Evolutionary conservation across 2,329 filamentous ascomycete species (phyloP), one percentile per base, ranked within the genome.

Genomic region (Verticillium nubilum): DNA sequence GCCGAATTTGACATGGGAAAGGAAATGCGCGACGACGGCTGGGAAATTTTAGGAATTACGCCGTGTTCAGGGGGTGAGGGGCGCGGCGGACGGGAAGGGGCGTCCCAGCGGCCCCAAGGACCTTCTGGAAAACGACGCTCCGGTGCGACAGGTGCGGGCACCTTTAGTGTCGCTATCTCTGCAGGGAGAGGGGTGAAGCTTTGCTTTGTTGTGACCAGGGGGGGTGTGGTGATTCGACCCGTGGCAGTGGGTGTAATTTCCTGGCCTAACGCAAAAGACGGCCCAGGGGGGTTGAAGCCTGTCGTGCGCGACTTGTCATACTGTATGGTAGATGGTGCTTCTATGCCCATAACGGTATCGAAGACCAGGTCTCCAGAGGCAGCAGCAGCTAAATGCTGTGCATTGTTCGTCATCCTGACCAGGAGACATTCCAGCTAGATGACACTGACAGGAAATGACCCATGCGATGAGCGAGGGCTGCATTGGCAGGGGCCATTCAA

Each of bases 131-230:
- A 47, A 23, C 42, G 42, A 47, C 42, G n/a, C 42, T 47, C 42
- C 42, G 42, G 19, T 25, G 42, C 42, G 42, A 47, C 42, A 23
- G n/a, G 58, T 60, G 60, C 47, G 52, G 47, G 52, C 60, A 42
- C 52, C 28, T 52, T 42, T 31, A 61, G 58, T 63, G 58, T 60
- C 61, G 58, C 61, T 63, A 60, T 60, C 60, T 63, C 54, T 57
- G 61, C 60, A 63, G 60, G 61, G 61, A 52, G 56, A 58, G 53
- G 56, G 61, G 61, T 57, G 59, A 61, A 57, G 59, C 57, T 53
- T 62, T 23, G 59, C 31, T 27, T 54, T 57, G 55, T 53, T 23
- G 25, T 61, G 54, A n/a, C 56, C 42, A 47, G 33, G 56, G 25
- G 26, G 33, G 31, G 42, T 19, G 42, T 53, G 42, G 54, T 61